These are phyloP conservation scores for Pugionium cornutum DNA, from an alignment of 345 rosid genomes.

Conservation along the genomic window DNA sequence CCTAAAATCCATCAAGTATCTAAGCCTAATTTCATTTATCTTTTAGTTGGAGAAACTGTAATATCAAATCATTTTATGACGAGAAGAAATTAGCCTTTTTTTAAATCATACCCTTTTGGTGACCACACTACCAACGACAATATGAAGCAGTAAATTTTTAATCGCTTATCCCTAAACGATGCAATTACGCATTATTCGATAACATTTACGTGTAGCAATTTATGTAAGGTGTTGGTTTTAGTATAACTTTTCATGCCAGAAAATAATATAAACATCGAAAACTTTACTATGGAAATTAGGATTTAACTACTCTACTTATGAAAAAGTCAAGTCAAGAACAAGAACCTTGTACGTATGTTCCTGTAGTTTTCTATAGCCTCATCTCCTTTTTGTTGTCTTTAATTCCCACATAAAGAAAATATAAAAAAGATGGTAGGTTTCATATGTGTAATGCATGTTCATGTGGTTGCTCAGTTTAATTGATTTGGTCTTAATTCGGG, in stretches of 20 bases:
- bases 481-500: background rate
- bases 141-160: background rate
- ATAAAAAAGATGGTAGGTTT: slow-evolving; percentile 20
- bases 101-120: background rate
- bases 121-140: background rate
- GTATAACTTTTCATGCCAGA: too few relatives aligned
- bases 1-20: too few relatives aligned
- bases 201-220: too few relatives aligned
- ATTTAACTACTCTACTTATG: background rate
- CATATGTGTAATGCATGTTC: slow-evolving; percentile 32
- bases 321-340: background rate
- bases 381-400: slow-evolving; percentile 7
- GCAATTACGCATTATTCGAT: background rate
- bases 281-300: background rate
- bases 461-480: slow-evolving; percentile 7
- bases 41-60: background rate
- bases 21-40: background rate
- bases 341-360: background rate
- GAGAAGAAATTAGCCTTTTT: background rate
- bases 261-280: too few relatives aligned
- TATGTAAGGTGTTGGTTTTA: too few relatives aligned
- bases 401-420: background rate
- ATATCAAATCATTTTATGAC: background rate
- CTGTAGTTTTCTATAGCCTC: background rate
- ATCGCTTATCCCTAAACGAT: too few relatives aligned